Percentiles rank a stretch among this genome's conserved stretches.
Evolutionary conservation across 768 basidiomycete species (phyloP).

Genomic region (Clavulina sp.): DNA sequence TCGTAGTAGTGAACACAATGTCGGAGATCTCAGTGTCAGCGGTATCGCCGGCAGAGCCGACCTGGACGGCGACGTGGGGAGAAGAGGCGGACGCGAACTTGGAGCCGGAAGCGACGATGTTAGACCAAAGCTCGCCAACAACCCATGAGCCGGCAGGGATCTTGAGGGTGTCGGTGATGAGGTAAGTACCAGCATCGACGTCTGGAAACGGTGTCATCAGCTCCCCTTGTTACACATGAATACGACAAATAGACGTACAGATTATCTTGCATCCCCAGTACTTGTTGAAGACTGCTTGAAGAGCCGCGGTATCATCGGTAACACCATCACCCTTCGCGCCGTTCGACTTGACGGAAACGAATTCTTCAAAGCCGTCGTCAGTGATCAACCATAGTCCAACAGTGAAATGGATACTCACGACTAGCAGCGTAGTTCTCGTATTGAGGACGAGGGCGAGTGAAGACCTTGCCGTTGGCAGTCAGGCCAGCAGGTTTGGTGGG

Average conservation of each 20-base stretch:
- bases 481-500: slow-evolving; percentile 39
- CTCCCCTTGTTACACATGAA: no score
- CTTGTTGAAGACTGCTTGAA: slow-evolving; percentile 45
- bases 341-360: slow-evolving; percentile 50
- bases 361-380: slow-evolving; percentile 11
- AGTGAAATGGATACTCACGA: slow-evolving; percentile 1
- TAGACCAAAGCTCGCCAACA: slow-evolving; percentile 43
- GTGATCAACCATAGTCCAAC: neutral
- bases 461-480: slow-evolving; percentile 20
- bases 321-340: slow-evolving; percentile 59
- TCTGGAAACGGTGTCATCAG: no score
- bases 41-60: slow-evolving; percentile 30
- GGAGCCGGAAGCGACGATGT: slow-evolving; percentile 20
- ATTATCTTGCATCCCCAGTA: slow-evolving; percentile 62
- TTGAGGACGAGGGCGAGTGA: slow-evolving; percentile 1
- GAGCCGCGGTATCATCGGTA: slow-evolving; percentile 60
- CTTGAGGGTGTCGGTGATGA: slow-evolving; percentile 35
- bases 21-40: slow-evolving; percentile 48
- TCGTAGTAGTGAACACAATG: slow-evolving; percentile 44
- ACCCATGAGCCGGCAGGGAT: slow-evolving; percentile 42
- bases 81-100: slow-evolving; percentile 28
- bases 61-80: slow-evolving; percentile 31
- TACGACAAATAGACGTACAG: no score
- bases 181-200: slow-evolving; percentile 55
- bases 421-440: slow-evolving; percentile 41